Percentiles rank a stretch among this genome's conserved stretches.
These are phyloP conservation scores for Globisporangium heterothallicum DNA, from an alignment of 352 stramenopile genomes.

Conservation along the genomic window DNA sequence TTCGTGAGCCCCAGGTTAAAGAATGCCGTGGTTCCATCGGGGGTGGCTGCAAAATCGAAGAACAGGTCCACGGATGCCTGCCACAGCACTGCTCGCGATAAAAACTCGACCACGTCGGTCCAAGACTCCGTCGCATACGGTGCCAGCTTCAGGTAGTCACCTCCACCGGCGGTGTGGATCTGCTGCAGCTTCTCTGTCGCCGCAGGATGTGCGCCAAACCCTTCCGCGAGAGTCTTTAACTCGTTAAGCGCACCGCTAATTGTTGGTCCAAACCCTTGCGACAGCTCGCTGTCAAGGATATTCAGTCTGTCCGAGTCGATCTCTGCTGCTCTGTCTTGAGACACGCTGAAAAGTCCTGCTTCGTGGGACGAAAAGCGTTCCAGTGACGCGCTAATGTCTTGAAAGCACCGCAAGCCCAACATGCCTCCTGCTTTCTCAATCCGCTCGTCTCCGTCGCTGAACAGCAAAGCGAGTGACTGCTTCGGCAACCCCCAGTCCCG, in stretches of 20 bases:
- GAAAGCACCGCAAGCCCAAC: slow-evolving; percentile 12
- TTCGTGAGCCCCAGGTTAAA: slow-evolving; percentile 1
- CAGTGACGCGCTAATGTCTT: slow-evolving; percentile 15
- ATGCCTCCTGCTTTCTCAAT: background rate
- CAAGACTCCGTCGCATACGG: slow-evolving; percentile 7
- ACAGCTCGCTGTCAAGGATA: background rate
- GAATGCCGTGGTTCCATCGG: slow-evolving; percentile 4
- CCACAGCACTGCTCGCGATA: slow-evolving; percentile 17
- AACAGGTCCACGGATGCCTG: slow-evolving; percentile 17
- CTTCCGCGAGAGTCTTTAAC: slow-evolving; percentile 3
- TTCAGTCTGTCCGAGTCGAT: background rate
- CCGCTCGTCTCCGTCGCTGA: slow-evolving; percentile 9
- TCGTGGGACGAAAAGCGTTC: slow-evolving; percentile 9
- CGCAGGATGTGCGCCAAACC: background rate
- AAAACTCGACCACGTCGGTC: slow-evolving; percentile 20
- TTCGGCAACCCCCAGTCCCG: slow-evolving; percentile 22
- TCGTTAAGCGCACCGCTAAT: background rate
- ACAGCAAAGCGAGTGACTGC: slow-evolving; percentile 12
- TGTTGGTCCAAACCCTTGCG: background rate
- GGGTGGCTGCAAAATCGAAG: slow-evolving; percentile 9
- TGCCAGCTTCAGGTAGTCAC: background rate
- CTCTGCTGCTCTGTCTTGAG: background rate
- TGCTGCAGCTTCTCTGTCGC: slow-evolving; percentile 4
- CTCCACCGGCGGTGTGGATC: slow-evolving; percentile 8
- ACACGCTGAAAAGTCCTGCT: background rate